phyloP scores from a whole-genome alignment of 2,329 filamentous ascomycete species.

The Colletotrichum lupini region DNA sequence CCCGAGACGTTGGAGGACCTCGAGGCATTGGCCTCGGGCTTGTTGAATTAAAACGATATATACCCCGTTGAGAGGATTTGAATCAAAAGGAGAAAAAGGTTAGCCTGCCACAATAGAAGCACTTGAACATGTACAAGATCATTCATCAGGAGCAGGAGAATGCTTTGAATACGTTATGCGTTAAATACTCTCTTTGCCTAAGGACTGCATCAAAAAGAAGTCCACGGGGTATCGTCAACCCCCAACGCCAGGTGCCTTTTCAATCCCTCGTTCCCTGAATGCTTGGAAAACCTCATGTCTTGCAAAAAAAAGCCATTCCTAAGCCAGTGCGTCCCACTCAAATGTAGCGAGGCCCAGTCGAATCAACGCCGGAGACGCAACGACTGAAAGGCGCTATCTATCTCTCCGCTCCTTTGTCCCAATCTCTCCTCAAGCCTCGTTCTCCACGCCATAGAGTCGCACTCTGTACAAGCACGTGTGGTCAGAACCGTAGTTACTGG shows the following conservation, averaged over 20 bases:
- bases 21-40: constrained; percentile 78
- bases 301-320: not conserved
- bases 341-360: not conserved
- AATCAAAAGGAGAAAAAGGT: not conserved
- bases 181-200: constrained; percentile 18
- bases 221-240: constrained; percentile 35
- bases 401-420: not conserved
- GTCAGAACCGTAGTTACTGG: constrained; percentile 68
- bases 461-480: constrained; percentile 76
- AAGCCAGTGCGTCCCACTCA: not conserved
- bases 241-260: constrained; percentile 25
- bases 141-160: not conserved
- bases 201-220: constrained; percentile 19
- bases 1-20: constrained; percentile 84
- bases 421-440: constrained; percentile 29
- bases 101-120: not conserved
- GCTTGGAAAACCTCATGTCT: constrained; percentile 12
- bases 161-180: constrained; percentile 1
- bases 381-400: not conserved
- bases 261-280: constrained; percentile 15
- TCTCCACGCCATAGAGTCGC: constrained; percentile 62
- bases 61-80: constrained; percentile 39
- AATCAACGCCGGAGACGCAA: constrained; percentile 1
- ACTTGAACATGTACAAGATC: not conserved
- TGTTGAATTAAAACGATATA: constrained; percentile 60